Evolutionary conservation across 306 rosid genomes (phyloP), one percentile per base, ranked within the genome.

Genomic region (Vigna trinervia): DNA sequence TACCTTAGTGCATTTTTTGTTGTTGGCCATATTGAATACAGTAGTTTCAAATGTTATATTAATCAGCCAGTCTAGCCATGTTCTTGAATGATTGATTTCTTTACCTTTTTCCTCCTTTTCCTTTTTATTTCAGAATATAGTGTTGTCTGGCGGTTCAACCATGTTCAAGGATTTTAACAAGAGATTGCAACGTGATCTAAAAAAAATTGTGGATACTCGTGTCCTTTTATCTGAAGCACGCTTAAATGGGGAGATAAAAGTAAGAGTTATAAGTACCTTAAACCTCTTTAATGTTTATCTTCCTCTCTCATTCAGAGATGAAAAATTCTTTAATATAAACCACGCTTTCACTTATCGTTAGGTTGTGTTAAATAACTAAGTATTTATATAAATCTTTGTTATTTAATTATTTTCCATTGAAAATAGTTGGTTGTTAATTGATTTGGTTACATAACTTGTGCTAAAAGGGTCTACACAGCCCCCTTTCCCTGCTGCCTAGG

Each of bases 81-180:
- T 14, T 69, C 47, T 63, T 60, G 22, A 41, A 64, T 28, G 28
- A 58, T 54, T 73, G 73, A 48, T 39, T 28, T 36, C 15, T 71
- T 43, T 26, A 54, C 38, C 56, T 5, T 59, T 53, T 72, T 43
- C 65, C 65, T 52, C 54, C 63, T 26, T 65, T 70, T 22, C n/a
- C 22, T 66, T 58, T 62, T 60, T 12, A 64, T 79, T 84, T 77
- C 92, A 96, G 99, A 96, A 96, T 83, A 84, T 96, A 50, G 99
- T 96, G 71, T 78, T 96, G 80, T 96, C 99, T 23, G 99, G 99
- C 60, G 99, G 99, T 50, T 96, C 99, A 80, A 96, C 99, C 71
- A 96, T 96, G 97, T 96, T 96, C 89, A 96, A 92, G 89, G 99
- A 96, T 91, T 96, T 96, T 82, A 92, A 88, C 75, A 82, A 97